A percentile compares a stretch with the other conserved stretches of the same genome.
Conservation (phyloP, 306 rosid species). For the Elaeagnus macrophylla region DNA sequence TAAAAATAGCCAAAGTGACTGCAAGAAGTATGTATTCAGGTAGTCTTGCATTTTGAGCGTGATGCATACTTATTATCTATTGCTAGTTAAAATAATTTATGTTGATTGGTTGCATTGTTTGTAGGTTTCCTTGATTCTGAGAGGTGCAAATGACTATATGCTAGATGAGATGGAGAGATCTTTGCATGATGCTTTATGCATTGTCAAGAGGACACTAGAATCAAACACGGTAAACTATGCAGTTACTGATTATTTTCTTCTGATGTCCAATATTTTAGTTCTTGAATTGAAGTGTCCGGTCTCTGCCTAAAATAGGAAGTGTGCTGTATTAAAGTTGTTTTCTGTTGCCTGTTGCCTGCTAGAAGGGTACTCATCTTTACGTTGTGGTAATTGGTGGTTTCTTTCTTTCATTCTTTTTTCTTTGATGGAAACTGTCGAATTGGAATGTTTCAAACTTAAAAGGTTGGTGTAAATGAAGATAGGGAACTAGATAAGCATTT, state of each 20-base stretch:
- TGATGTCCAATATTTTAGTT: not conserved
- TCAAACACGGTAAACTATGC: conserved; percentile 61
- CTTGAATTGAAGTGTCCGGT: not conserved
- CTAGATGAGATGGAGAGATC: conserved; percentile 99
- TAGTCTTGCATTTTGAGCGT: too few species aligned
- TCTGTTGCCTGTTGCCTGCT: too few species aligned
- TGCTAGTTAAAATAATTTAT: too few species aligned
- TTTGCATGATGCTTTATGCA: conserved; percentile 81
- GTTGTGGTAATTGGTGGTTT: too few species aligned
- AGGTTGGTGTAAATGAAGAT: too few species aligned
- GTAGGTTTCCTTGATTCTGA: conserved; percentile 74
- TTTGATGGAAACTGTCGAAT: too few species aligned
- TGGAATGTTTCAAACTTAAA: too few species aligned
- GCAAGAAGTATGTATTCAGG: not conserved
- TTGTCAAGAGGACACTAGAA: conserved; percentile 93
- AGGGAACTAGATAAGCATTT: too few species aligned
- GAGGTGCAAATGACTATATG: conserved; percentile 99
- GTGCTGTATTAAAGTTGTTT: too few species aligned
- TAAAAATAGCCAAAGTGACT: not conserved
- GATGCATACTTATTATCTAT: conserved; percentile 10
- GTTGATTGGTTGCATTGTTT: conserved; percentile 3
- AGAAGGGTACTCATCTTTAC: too few species aligned
- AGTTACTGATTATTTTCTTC: not conserved
- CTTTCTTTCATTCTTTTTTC: too few species aligned
- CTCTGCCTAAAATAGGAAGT: not conserved